Percentiles rank a stretch among this genome's conserved stretches.
These are phyloP conservation scores for Colletotrichum sublineola DNA, from an alignment of 2,329 filamentous ascomycete genomes.

Conservation along the genomic window DNA sequence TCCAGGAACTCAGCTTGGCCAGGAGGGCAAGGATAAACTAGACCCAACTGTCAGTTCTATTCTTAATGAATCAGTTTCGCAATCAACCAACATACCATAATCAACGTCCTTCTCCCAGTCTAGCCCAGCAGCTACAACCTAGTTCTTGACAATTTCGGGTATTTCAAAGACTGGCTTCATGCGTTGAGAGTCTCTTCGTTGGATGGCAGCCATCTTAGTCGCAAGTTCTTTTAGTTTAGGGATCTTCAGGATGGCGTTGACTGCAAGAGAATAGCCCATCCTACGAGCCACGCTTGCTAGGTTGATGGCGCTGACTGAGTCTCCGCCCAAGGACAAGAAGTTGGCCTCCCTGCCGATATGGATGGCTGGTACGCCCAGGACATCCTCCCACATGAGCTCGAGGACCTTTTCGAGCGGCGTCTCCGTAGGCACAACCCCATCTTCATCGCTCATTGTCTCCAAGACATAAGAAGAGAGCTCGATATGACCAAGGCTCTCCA, in stretches of 20 bases:
- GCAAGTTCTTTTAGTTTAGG: neutral
- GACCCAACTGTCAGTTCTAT: no score
- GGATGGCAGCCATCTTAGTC: neutral
- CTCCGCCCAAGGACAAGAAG: neutral
- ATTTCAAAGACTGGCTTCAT: neutral
- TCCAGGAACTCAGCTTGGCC: neutral
- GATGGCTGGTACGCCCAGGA: neutral
- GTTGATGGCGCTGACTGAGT: neutral
- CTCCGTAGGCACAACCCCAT: neutral
- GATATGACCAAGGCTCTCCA: neutral
- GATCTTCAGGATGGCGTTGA: neutral
- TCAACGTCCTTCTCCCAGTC: neutral
- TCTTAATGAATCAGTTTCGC: neutral
- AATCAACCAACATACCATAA: neutral
- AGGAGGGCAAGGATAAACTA: neutral
- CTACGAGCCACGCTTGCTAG: neutral
- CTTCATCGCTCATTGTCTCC: neutral
- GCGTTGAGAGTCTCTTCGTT: no score
- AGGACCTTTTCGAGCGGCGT: neutral
- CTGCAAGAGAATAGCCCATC: neutral
- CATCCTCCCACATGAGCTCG: neutral
- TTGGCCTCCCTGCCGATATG: neutral
- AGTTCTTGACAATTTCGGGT: neutral
- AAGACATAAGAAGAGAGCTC: neutral
- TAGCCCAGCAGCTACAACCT: neutral